Evolutionary conservation across 2,329 filamentous ascomycete species (phyloP), one percentile per base, ranked within the genome.

Genomic region (Aurifilum marmelostoma): DNA sequence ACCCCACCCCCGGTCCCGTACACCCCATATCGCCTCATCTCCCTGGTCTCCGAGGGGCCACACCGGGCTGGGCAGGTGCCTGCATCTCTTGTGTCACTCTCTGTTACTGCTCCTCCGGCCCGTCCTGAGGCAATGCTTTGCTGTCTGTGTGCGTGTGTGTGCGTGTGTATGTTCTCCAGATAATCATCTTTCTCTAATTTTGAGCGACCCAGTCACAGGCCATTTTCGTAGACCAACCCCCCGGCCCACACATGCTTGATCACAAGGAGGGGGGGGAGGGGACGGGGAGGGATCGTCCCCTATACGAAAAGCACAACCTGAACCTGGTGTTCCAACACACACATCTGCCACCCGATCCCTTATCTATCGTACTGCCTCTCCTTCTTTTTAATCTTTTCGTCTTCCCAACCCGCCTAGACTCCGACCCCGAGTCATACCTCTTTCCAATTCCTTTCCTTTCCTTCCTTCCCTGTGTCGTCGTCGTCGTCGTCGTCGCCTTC

Each of bases 61-160:
- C 32, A 60, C 59, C n/a, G 59, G 59, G 59, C 59, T 62, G 59
- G 59, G 59, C 59, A 62, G 59, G 59, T 62, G 37, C 59, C 16
- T 47, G 21, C 21, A n/a, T 8, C 21, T 21, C 21, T 18, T 21
- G 16, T 47, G 16, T 21, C 16, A 21, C 16, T n/a, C 2, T 43
- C 41, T 41, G 3, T 14, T 14, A 24, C 24, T 54, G 50, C 50
- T 52, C n/a, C 24, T 52, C 50, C 50, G 50, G 50, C 50, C 50
- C 50, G 50, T 54, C 16, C 27, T 29, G 52, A 56, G 52, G 52
- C 52, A 56, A 56, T 56, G 52, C 52, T n/a, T 47, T 21, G n/a
- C 8, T 34, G 4, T 21, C 43, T 56, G 14, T 18, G 27, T 16
- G 52, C 8, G 24, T 18, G 14, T 32, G 24, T 29, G 52, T 56